phyloP scores from a whole-genome alignment of 2,329 filamentous ascomycete genomes.

The Elsinoe ampelina region DNA sequence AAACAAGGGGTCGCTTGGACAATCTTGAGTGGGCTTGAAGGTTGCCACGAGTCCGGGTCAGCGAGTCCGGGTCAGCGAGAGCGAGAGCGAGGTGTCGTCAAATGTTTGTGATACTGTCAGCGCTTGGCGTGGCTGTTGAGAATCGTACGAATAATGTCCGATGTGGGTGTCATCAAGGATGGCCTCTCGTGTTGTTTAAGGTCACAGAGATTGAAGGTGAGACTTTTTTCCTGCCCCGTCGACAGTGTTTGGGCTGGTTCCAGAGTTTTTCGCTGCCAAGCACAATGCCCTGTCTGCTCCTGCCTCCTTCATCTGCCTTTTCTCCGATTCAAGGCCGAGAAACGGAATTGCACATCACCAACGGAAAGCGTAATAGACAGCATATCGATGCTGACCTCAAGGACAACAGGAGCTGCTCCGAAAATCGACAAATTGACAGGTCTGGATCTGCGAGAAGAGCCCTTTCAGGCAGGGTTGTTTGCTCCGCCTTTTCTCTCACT shows the following conservation, averaged over 20 bases:
- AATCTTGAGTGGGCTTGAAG: conserved; percentile 6
- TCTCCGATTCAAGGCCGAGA: background rate
- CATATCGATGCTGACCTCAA: background rate
- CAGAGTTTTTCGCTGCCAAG: background rate
- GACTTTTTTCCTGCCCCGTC: background rate
- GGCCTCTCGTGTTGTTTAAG: background rate
- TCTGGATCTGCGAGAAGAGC: background rate
- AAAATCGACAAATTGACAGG: conserved; percentile 8
- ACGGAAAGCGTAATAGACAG: background rate
- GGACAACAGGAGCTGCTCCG: background rate
- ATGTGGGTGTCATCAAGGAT: background rate
- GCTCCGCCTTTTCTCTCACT: background rate
- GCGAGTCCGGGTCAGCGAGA: background rate
- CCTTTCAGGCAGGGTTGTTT: background rate
- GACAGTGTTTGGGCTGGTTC: background rate
- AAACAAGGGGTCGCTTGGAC: conserved; percentile 4
- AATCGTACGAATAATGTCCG: too few relatives aligned
- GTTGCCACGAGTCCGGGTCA: conserved; percentile 4
- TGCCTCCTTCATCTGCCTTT: background rate
- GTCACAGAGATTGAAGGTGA: background rate
- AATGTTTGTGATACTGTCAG: background rate
- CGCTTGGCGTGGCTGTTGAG: background rate
- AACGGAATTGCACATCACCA: background rate
- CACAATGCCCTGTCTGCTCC: background rate
- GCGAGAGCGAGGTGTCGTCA: background rate